phyloP scores from a whole-genome alignment of 306 rosid species.

The Malus orientalis region DNA sequence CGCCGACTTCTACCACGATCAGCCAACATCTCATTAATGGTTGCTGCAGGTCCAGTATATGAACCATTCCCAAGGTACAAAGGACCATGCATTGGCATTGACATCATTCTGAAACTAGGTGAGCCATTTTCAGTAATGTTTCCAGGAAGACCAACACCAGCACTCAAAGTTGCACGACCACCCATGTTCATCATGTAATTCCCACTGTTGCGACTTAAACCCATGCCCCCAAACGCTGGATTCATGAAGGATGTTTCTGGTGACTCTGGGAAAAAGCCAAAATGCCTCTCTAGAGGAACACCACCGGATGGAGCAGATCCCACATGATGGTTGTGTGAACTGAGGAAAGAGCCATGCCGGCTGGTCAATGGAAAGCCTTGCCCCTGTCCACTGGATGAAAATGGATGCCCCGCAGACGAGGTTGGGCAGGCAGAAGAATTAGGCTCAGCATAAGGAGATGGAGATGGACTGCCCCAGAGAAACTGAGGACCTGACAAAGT shows the following conservation, averaged over 20 bases:
- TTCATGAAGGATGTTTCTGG: conserved; percentile 68
- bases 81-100: conserved; percentile 65
- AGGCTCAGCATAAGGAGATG: conserved; percentile 40
- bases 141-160: conserved; percentile 58
- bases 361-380: conserved; percentile 53
- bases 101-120: conserved; percentile 69
- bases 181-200: conserved; percentile 62
- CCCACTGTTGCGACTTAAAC: conserved; percentile 46
- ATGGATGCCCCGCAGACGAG: conserved; percentile 52
- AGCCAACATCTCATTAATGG: conserved; percentile 43
- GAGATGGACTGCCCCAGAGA: conserved; percentile 93
- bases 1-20: conserved; percentile 64
- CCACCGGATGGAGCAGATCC: conserved; percentile 94
- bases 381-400: conserved; percentile 62
- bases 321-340: conserved; percentile 62
- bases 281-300: conserved; percentile 63
- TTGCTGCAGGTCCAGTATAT: conserved; percentile 46
- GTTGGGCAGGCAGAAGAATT: conserved; percentile 68
- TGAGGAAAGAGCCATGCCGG: conserved; percentile 46
- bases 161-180: conserved; percentile 40
- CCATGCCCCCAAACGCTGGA: conserved; percentile 47
- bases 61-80: conserved; percentile 63
- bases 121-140: conserved; percentile 53
- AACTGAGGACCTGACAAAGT: conserved; percentile 87
- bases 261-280: conserved; percentile 72